Percentiles rank a stretch among this genome's conserved stretches.
Evolutionary conservation across 345 rosid genomes (phyloP).

Genomic region (Trapa bicornis): DNA sequence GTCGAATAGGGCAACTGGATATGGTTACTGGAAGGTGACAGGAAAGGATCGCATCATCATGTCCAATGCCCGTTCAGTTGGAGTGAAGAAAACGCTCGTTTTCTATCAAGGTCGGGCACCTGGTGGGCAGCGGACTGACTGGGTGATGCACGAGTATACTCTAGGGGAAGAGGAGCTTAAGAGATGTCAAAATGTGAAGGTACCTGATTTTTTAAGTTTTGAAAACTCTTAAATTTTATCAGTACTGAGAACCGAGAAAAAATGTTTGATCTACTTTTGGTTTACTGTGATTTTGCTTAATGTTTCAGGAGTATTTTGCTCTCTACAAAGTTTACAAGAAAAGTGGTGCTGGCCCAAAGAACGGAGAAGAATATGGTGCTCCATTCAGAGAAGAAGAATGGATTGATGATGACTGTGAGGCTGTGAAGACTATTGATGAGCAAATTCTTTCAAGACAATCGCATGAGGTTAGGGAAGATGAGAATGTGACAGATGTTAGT

Average conservation of each 20-base stretch:
- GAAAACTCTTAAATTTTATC: not conserved
- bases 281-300: not conserved
- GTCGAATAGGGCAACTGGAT: slow-evolving; percentile 59
- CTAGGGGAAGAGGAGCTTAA: slow-evolving; percentile 65
- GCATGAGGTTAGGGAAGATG: slow-evolving; percentile 17
- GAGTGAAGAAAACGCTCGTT: slow-evolving; percentile 78
- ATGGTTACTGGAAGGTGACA: slow-evolving; percentile 87
- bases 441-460: slow-evolving; percentile 19
- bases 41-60: slow-evolving; percentile 60
- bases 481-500: slow-evolving; percentile 11
- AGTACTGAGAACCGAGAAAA: not conserved
- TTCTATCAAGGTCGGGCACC: slow-evolving; percentile 83
- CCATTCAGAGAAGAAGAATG: slow-evolving; percentile 85
- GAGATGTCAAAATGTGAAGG: slow-evolving; percentile 55
- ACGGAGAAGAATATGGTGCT: slow-evolving; percentile 95
- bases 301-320: slow-evolving; percentile 49
- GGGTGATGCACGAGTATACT: slow-evolving; percentile 96
- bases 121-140: slow-evolving; percentile 64
- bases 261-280: not conserved
- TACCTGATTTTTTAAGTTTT: slow-evolving; percentile 12
- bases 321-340: slow-evolving; percentile 77
- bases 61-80: slow-evolving; percentile 46
- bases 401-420: slow-evolving; percentile 39
- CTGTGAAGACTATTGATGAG: slow-evolving; percentile 10
- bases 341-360: slow-evolving; percentile 94